A percentile compares a stretch with the other conserved stretches of the same genome.
These are phyloP conservation scores for Lagenaria siceraria DNA, from an alignment of 306 rosid genomes.

Conservation along the genomic window DNA sequence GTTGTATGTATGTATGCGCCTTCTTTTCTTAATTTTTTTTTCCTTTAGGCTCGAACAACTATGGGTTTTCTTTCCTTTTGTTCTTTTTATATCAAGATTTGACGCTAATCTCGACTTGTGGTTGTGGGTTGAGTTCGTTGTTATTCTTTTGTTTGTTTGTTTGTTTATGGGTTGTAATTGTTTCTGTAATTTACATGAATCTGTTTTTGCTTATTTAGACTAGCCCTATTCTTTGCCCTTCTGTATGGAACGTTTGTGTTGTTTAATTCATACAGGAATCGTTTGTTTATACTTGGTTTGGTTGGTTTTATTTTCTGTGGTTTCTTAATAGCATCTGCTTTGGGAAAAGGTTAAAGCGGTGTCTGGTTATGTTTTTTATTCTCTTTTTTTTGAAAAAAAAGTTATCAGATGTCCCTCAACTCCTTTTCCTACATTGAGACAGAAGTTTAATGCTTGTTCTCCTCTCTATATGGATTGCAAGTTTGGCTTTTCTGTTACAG, in stretches of 20 bases:
- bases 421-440: constrained; percentile 26
- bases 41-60: background rate
- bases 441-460: constrained; percentile 39
- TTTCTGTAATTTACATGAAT: background rate
- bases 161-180: background rate
- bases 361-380: background rate
- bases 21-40: background rate
- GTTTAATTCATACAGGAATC: background rate
- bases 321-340: background rate
- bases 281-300: background rate
- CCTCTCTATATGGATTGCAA: constrained; percentile 29
- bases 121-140: background rate
- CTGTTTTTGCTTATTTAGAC: background rate
- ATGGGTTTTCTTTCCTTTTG: background rate
- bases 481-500: constrained; percentile 52
- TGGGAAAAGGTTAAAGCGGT: background rate
- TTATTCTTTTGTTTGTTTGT: background rate
- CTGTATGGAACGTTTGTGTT: no score
- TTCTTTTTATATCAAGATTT: background rate
- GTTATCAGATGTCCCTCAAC: background rate
- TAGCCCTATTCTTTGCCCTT: background rate
- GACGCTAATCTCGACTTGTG: background rate
- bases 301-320: background rate
- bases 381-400: background rate
- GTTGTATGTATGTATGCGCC: background rate